phyloP scores from a whole-genome alignment of 139 green algal species.

The Dunaliella sp. region DNA sequence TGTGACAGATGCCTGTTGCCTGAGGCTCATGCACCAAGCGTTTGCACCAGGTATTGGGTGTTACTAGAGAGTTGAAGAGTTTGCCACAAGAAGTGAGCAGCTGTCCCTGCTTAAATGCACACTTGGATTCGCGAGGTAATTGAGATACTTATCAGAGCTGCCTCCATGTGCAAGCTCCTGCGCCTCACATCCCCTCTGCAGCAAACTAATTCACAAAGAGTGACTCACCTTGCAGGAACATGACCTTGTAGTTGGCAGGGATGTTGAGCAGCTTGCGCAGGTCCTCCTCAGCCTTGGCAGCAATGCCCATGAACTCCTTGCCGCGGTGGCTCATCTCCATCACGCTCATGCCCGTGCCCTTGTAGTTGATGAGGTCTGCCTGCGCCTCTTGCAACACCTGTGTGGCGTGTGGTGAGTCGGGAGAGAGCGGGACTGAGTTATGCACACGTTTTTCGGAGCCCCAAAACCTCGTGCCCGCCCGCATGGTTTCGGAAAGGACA shows the following conservation, averaged over 20 bases:
- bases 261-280: constrained; percentile 89
- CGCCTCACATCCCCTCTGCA: no score
- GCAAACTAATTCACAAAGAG: no score
- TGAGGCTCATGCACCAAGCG: no score
- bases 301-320: constrained; percentile 93
- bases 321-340: constrained; percentile 99
- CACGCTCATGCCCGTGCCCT: constrained; percentile 86
- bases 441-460: not conserved
- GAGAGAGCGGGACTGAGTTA: not conserved
- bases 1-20: no score
- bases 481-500: not conserved
- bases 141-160: no score
- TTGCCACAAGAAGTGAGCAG: no score
- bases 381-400: constrained; percentile 89
- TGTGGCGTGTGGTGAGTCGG: not conserved
- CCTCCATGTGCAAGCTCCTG: no score
- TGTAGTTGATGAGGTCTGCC: constrained; percentile 92
- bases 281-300: constrained; percentile 88
- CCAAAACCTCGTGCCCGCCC: not conserved
- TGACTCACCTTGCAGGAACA: constrained; percentile 74
- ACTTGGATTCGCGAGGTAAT: no score
- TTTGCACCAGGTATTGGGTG: no score
- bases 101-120: no score
- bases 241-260: constrained; percentile 93
- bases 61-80: no score